Evolutionary conservation across 495 filamentous ascomycete species (phyloP).

Genomic region (Trichoderma erinaceum): DNA sequence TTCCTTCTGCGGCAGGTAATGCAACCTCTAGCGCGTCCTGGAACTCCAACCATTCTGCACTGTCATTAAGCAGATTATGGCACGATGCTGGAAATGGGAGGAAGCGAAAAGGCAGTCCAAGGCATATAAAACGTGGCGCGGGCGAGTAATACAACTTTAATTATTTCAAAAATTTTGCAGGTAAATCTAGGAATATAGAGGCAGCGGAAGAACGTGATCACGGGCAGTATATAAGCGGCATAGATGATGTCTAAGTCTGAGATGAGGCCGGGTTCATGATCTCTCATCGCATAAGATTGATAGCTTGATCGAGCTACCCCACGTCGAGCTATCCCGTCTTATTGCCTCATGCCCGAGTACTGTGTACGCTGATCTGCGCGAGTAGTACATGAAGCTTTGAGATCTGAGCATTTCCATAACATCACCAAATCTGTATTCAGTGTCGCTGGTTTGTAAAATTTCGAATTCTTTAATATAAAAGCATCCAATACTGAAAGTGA

Average conservation of each 20-base stretch:
- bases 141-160: background rate
- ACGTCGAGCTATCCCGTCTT: background rate
- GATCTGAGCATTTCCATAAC: too few relatives aligned
- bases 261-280: background rate
- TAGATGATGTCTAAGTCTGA: background rate
- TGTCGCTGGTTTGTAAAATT: too few relatives aligned
- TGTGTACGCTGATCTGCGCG: background rate
- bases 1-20: constrained; percentile 7
- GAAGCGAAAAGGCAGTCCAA: background rate
- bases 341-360: background rate
- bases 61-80: background rate
- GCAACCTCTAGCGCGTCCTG: background rate
- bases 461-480: too few relatives aligned
- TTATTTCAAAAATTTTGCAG: too few relatives aligned
- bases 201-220: background rate
- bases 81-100: background rate
- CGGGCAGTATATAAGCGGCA: background rate
- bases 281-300: too few relatives aligned
- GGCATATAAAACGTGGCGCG: background rate
- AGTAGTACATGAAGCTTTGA: too few relatives aligned
- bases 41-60: background rate
- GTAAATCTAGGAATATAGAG: background rate
- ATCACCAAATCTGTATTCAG: too few relatives aligned
- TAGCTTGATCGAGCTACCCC: background rate
- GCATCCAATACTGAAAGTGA: too few relatives aligned